phyloP scores from a whole-genome alignment of 768 basidiomycete species.

The Russula vinacea region DNA sequence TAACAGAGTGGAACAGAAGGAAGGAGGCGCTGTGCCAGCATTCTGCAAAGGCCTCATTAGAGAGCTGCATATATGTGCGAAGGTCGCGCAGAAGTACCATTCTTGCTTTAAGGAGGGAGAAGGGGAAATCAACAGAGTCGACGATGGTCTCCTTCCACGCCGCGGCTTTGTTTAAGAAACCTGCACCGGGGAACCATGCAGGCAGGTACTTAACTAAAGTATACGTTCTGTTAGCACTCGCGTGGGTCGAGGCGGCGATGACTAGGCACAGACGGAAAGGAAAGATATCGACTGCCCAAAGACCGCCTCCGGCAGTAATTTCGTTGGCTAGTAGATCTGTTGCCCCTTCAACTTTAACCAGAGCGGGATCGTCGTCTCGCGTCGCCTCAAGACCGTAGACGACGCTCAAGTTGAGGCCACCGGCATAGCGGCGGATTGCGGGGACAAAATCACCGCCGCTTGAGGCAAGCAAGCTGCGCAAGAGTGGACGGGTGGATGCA shows the following conservation, averaged over 20 bases:
- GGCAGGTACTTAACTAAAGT: constrained; percentile 54
- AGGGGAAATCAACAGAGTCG: constrained; percentile 63
- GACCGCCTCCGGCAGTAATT: constrained; percentile 44
- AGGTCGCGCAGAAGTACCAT: constrained; percentile 45
- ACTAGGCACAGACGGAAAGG: constrained; percentile 35
- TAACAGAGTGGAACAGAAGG: constrained; percentile 51
- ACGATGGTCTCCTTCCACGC: constrained; percentile 63
- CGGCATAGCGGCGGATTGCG: constrained; percentile 27
- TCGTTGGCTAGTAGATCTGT: constrained; percentile 43
- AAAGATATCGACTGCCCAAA: constrained; percentile 45
- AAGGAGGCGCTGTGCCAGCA: constrained; percentile 40
- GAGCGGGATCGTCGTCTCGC: constrained; percentile 41
- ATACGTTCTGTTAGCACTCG: neutral
- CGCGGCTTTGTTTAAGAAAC: constrained; percentile 59
- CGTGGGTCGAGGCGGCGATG: constrained; percentile 25
- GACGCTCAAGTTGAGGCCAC: constrained; percentile 37
- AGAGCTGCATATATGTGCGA: constrained; percentile 44
- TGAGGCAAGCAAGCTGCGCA: constrained; percentile 24
- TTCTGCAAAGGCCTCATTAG: constrained; percentile 31
- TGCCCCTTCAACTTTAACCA: constrained; percentile 45
- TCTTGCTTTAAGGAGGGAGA: constrained; percentile 52
- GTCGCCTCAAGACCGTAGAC: constrained; percentile 58
- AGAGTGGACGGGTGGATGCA: constrained; percentile 25
- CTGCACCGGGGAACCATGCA: constrained; percentile 62
- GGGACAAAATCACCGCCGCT: constrained; percentile 24